A percentile compares a stretch with the other conserved stretches of the same genome.
These are phyloP conservation scores for Kwoniella pini DNA, from an alignment of 768 basidiomycete species.

Conservation along the genomic window DNA sequence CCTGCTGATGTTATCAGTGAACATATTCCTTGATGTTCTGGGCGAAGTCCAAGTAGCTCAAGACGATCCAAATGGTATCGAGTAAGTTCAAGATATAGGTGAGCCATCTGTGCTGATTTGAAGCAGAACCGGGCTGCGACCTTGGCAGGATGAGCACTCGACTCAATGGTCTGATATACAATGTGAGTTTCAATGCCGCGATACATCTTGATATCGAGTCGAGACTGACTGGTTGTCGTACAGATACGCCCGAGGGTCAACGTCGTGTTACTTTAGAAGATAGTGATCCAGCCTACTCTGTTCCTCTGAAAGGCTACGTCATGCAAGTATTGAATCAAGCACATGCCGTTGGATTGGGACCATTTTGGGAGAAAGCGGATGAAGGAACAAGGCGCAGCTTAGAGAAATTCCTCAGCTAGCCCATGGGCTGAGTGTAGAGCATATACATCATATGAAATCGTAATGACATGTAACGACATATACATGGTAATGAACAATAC, in stretches of 20 bases:
- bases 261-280: conserved; percentile 38
- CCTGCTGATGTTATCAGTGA: conserved; percentile 35
- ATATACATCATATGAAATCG: not conserved
- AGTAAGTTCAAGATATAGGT: conserved; percentile 27
- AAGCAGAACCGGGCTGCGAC: conserved; percentile 25
- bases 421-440: not conserved
- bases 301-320: conserved; percentile 38
- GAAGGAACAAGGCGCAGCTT: conserved; percentile 38
- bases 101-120: not conserved
- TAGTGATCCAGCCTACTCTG: conserved; percentile 34
- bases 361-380: conserved; percentile 52
- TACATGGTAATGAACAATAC: conserved; percentile 9
- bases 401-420: conserved; percentile 31
- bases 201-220: not conserved
- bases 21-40: conserved; percentile 52
- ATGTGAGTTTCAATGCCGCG: conserved; percentile 15
- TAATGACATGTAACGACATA: conserved; percentile 13
- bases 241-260: conserved; percentile 39
- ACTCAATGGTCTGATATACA: conserved; percentile 35
- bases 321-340: conserved; percentile 35
- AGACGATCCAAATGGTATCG: conserved; percentile 28
- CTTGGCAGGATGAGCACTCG: conserved; percentile 35
- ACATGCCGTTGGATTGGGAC: conserved; percentile 43
- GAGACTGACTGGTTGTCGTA: not conserved
- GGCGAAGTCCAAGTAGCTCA: conserved; percentile 44